Conservation (phyloP, 306 rosid genomes). For the Cicer yamashitae region DNA sequence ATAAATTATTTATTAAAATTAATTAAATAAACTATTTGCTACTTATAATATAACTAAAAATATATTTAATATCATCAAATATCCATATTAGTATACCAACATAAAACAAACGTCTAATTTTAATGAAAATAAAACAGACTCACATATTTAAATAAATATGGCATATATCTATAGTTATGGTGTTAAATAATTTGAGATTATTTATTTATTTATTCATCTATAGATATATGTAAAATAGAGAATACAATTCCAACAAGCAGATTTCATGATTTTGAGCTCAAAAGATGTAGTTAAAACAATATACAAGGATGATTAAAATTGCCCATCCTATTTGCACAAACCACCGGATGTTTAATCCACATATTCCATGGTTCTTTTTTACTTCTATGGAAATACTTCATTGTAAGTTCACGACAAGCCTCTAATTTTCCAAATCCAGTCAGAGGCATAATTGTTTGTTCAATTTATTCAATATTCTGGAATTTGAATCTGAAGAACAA, state of each 20-base stretch:
- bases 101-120: too few species aligned
- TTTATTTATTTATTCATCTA: too few species aligned
- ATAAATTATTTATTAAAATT: too few species aligned
- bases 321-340: constrained; percentile 32
- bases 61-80: too few species aligned
- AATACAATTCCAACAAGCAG: constrained; percentile 18
- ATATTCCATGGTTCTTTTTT: constrained; percentile 31
- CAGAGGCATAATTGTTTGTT: constrained; percentile 27
- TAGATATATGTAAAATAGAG: too few species aligned
- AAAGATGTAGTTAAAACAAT: constrained; percentile 17
- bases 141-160: too few species aligned
- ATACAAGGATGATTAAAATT: constrained; percentile 28
- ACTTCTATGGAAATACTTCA: constrained; percentile 5
- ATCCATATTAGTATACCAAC: too few species aligned
- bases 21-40: too few species aligned
- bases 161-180: too few species aligned
- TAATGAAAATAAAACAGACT: too few species aligned
- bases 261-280: constrained; percentile 28
- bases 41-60: too few species aligned
- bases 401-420: not conserved
- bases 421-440: constrained; percentile 10
- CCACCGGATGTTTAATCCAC: constrained; percentile 1
- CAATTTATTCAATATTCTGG: constrained; percentile 7
- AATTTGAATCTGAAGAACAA: constrained; percentile 25
- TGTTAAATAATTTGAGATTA: too few species aligned